Base-by-base conservation (phyloP, 2,329 filamentous ascomycete genomes). In the Epichloe aotearoae region DNA sequence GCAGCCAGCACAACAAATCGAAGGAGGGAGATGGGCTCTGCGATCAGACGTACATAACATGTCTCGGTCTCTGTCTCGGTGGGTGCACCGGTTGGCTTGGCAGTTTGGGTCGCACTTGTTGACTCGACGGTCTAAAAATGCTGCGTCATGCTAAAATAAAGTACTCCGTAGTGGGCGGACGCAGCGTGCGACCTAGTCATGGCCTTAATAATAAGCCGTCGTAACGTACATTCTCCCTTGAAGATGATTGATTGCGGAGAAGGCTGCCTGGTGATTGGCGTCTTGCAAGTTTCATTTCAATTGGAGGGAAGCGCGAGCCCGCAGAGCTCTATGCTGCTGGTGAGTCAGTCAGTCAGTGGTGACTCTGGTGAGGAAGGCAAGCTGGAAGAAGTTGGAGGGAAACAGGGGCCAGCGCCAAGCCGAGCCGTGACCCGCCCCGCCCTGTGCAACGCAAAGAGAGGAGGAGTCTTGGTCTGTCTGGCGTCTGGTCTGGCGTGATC, bases 31-130 rank as follows among this genome's bases (percentile, higher is more conserved):
- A 11, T 12, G 47, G 41, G 10, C 30, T 41, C 45, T 44, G 50
- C 48, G 46, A 49, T 44, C 30, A 37, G 49, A 51, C 46, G 34
- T 46, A 30, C n/a, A n/a, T 41, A 1, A 36, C 36, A 4, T 11
- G 30, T 30, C 30, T 30, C 30, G 30, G 30, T 30, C 26, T 30
- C 23, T 3, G 50, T 48, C 53, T 52, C 53, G 17, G 47, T 51
- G 50, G 20, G 41, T 45, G n/a, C 10, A 17, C 19, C 19, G 23
- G 41, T 23, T 34, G 42, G 40, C 34, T 23, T 34, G 42, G 40
- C 34, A 20, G n/a, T 8, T 39, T 20, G 20, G 45, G 47, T 49
- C 42, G 39, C 47, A 49, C 38, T 42, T 30, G 30, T 42, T 30
- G 30, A 30, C 30, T 30, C 19, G 39, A 17, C 4, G 5, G 39